Evolutionary conservation across 1,139 yeast genomes (phyloP), one percentile per base, ranked within the genome.

Genomic region (Pneumocystis wakefieldiae): DNA sequence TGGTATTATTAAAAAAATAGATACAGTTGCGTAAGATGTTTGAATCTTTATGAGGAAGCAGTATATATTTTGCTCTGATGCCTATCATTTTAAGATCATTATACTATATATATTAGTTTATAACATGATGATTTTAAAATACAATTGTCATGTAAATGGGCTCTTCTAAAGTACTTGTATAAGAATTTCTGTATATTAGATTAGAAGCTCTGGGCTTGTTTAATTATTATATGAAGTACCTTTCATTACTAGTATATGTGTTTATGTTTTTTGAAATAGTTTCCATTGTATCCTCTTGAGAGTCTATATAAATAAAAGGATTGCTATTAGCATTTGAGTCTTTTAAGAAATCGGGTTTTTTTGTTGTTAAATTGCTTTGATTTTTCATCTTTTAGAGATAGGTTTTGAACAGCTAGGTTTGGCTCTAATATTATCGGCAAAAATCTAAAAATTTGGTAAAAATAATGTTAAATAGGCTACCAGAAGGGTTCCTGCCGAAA

Each of bases 131-230:
- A 17, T 41, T 17, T 8, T 19, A 41, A 41, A 17, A 10, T 68
- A 80, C 76, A 61, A 88, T 74, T 0, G 96, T 88, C 17, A 80
- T 77, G 70, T 80, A 73, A 2, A 88, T 90, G 0, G 95, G 89
- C 75, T 88, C 96, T 72, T 88, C 95, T 17, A 88, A 75, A 0
- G 96, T 88, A 71, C 87, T 89, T 57, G 94, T 92, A 1, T 95
- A 95, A 38, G 85, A 76, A 72, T 85, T 87, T 67, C 87, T 85
- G 53, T 88, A 17, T 32, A 32, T 32, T 32, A 17, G 5, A 41
- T 41, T 7, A 17, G 8, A 41, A 41, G 19, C 19, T 3, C 28
- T 17, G 2, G 7, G 19, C 10, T 17, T 19, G 7, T 32, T 32
- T 32, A 7, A 17, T 17, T n/a, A 17, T 17, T 41, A 17, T 17